These are phyloP conservation scores for Ophiocordyceps camponoti-leonardi DNA, from an alignment of 2,329 filamentous ascomycete genomes.

Conservation along the genomic window DNA sequence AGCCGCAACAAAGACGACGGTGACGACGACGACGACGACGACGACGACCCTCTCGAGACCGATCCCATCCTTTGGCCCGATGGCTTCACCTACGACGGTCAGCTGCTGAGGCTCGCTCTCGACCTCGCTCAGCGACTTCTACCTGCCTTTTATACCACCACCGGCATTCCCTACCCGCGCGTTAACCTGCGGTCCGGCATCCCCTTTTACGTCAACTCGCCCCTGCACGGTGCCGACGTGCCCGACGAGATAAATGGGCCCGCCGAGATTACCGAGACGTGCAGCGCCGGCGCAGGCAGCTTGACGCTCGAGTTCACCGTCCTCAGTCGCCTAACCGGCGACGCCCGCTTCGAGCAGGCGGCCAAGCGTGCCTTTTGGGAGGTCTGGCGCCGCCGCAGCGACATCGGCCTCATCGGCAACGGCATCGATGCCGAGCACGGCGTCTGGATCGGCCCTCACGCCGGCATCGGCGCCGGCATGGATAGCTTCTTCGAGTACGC, in stretches of 20 bases:
- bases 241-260: conserved; percentile 16
- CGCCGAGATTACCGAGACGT: conserved; percentile 80
- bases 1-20: too few species aligned
- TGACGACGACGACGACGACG: conserved; percentile 8
- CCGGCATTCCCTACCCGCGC: conserved; percentile 83
- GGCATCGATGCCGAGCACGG: conserved; percentile 87
- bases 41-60: conserved; percentile 26
- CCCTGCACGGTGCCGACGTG: conserved; percentile 42
- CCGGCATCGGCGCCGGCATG: conserved; percentile 91
- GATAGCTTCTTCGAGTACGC: conserved; percentile 99
- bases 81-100: conserved; percentile 71
- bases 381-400: conserved; percentile 78
- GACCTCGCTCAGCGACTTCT: conserved; percentile 73
- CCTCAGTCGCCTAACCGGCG: conserved; percentile 72
- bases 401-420: conserved; percentile 73
- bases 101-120: conserved; percentile 73
- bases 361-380: conserved; percentile 94
- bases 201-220: conserved; percentile 81
- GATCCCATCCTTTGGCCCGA: conserved; percentile 53
- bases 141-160: conserved; percentile 81
- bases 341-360: conserved; percentile 71
- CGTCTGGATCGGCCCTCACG: conserved; percentile 71
- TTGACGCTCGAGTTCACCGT: conserved; percentile 87
- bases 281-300: conserved; percentile 91
- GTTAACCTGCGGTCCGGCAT: conserved; percentile 86